Evolutionary conservation across 1,139 yeast genomes (phyloP).

Genomic region (Martiniozyma asiatica): DNA sequence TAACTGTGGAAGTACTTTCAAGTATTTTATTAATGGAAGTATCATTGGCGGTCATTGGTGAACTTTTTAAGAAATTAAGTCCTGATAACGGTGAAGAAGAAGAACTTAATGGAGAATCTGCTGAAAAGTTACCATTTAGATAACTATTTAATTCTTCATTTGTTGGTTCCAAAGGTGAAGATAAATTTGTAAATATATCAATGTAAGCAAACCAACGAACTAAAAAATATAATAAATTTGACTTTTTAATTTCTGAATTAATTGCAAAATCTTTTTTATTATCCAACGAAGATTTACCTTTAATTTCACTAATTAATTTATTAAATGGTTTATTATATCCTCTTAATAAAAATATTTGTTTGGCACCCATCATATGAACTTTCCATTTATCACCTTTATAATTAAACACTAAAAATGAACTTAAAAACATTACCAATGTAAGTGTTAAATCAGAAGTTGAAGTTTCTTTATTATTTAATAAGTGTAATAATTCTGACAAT

Average conservation of each 20-base stretch:
- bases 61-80: too few species aligned
- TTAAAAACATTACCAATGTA: conserved; percentile 49
- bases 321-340: conserved; percentile 28
- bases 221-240: conserved; percentile 45
- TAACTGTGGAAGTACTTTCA: too few species aligned
- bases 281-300: conserved; percentile 6
- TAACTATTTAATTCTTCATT: conserved; percentile 14
- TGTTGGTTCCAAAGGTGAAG: conserved; percentile 25
- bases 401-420: conserved; percentile 51
- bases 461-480: conserved; percentile 39
- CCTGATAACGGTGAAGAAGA: conserved; percentile 3
- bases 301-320: conserved; percentile 16
- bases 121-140: conserved; percentile 1
- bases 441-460: conserved; percentile 57
- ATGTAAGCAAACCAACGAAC: conserved; percentile 64
- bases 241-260: conserved; percentile 19
- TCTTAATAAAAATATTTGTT: conserved; percentile 53
- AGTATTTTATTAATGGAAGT: too few species aligned
- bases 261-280: too few species aligned
- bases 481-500: conserved; percentile 40
- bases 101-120: conserved; percentile 6
- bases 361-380: conserved; percentile 58
- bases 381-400: conserved; percentile 44
- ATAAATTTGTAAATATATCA: conserved; percentile 54
- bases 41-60: not conserved